phyloP scores from a whole-genome alignment of 345 rosid species.

The Turritis glabra region DNA sequence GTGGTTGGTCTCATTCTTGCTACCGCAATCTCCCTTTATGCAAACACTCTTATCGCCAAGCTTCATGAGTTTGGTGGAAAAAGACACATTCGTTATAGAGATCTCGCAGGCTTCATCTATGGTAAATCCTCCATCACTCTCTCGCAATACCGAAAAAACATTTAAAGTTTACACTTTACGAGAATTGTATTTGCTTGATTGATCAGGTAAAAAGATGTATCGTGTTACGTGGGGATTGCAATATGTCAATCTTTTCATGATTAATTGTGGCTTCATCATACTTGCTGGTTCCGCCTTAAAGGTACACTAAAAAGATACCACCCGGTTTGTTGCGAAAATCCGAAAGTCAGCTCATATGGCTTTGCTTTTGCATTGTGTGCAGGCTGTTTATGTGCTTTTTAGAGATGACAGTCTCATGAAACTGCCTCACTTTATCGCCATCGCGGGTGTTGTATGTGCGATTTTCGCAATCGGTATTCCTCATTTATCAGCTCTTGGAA shows the following conservation, averaged over 20 bases:
- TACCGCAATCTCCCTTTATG: slow-evolving; percentile 66
- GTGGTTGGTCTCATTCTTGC: slow-evolving; percentile 72
- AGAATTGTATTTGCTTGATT: slow-evolving; percentile 2
- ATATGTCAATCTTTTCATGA: slow-evolving; percentile 60
- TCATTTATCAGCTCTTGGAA: slow-evolving; percentile 77
- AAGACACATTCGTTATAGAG: slow-evolving; percentile 95
- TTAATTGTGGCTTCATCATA: slow-evolving; percentile 54
- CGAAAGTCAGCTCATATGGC: not conserved
- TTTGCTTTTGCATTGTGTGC: slow-evolving; percentile 9
- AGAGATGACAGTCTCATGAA: slow-evolving; percentile 51
- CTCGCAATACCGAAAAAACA: not conserved
- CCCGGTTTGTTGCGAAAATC: not conserved
- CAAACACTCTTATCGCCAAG: slow-evolving; percentile 80
- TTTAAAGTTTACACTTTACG: not conserved
- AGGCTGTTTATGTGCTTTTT: slow-evolving; percentile 59
- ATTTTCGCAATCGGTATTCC: slow-evolving; percentile 81
- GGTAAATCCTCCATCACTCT: slow-evolving; percentile 43
- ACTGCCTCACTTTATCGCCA: slow-evolving; percentile 56
- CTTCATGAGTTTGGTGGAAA: slow-evolving; percentile 85
- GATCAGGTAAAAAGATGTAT: slow-evolving; percentile 37
- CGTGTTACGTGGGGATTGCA: slow-evolving; percentile 52
- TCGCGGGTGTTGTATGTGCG: slow-evolving; percentile 56
- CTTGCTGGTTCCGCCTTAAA: slow-evolving; percentile 55
- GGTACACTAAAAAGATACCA: slow-evolving; percentile 14
- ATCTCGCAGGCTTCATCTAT: slow-evolving; percentile 79